Base-by-base conservation (phyloP, 2,329 filamentous ascomycete genomes). In the Diaporthe helianthi region DNA sequence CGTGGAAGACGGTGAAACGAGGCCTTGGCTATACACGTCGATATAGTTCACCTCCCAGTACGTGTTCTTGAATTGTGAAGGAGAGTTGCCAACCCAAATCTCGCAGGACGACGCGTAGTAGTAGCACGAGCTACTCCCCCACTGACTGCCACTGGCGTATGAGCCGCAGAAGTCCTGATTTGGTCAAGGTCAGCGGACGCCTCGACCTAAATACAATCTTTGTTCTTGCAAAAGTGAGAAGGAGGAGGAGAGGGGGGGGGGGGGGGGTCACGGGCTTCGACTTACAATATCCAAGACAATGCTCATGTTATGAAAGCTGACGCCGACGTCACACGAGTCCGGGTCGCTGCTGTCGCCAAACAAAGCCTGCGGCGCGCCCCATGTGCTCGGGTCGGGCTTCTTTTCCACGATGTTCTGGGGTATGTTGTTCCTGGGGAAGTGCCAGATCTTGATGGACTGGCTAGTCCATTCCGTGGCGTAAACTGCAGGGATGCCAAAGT, bases 381-480 rank as follows among this genome's bases (percentile, higher is more conserved):
- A 97, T 19, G 76, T 79, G 0, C 79, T 77, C 0, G 93, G 92
- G 49, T 91, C 81, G 0, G 93, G 93, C 7, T 74, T 81, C 67
- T 81, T 87, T 38, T 41, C 12, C 10, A 71, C 78, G 61, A 95
- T 90, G 75, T 96, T 90, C 0, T 78, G 75, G 0, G 93, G 93
- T 49, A 94, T 86, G 10, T 79, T 76, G 36, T 79, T 80, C n/a
- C 91, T 87, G 1, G 89, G 82, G 79, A 94, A 97, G 82, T 92
- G 92, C 89, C 90, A 97, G 72, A 96, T 83, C 68, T 85, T 89
- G 77, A 97, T 91, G 68, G 85, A 86, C 1, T 86, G 79, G 12
- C 83, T 80, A 61, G 90, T 90, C 92, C 93, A 96, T 74, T 91
- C 84, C 73, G 91, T 86, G 7, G 89, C 90, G 73, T 92, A 93